Conservation (phyloP, 2,329 filamentous ascomycete genomes). For the Talaromyces verruculosus region DNA sequence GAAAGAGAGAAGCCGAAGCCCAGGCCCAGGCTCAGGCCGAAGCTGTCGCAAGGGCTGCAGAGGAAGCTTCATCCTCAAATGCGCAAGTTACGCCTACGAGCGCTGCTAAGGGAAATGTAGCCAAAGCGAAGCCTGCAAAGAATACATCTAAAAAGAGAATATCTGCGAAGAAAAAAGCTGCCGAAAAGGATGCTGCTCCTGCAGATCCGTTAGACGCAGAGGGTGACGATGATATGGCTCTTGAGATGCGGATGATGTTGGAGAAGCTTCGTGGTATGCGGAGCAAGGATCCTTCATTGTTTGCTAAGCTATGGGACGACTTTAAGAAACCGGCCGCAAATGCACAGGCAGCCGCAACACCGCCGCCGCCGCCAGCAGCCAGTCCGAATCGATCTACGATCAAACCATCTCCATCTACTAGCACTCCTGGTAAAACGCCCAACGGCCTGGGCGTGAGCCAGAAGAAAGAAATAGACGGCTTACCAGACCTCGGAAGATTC, state of each 20-base stretch:
- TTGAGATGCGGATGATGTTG: constrained; percentile 55
- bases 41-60: constrained; percentile 8
- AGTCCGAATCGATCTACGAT: background rate
- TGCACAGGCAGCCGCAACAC: background rate
- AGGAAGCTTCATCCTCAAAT: background rate
- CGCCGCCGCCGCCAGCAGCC: background rate
- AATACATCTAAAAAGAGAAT: constrained; percentile 15
- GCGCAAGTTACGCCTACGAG: background rate
- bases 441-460: background rate
- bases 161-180: constrained; percentile 6
- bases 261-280: constrained; percentile 60
- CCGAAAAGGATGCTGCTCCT: background rate
- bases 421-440: background rate
- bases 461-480: constrained; percentile 1
- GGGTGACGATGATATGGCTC: constrained; percentile 43
- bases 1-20: constrained; percentile 11
- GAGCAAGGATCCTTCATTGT: constrained; percentile 53
- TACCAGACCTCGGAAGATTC: constrained; percentile 19
- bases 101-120: background rate
- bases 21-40: constrained; percentile 14
- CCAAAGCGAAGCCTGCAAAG: constrained; percentile 9
- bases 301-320: constrained; percentile 47
- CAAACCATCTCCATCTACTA: background rate
- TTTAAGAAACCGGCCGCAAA: constrained; percentile 17
- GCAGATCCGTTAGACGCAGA: background rate